Base-by-base conservation (phyloP, 2,329 filamentous ascomycete species). In the Setomelanomma holmii region DNA sequence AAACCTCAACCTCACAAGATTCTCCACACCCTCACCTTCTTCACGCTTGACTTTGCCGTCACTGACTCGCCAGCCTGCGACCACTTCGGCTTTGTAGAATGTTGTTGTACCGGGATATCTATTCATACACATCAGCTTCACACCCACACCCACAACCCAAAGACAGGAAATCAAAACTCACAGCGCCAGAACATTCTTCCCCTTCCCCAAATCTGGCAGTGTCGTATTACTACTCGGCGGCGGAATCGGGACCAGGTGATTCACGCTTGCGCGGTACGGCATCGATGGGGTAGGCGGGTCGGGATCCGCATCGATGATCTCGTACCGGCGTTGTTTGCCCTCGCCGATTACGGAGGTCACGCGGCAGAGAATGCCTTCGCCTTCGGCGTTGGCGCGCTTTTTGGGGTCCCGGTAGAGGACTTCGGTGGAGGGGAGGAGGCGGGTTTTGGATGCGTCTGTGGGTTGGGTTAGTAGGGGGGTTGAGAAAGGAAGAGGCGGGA, bases 261-360 rank as follows among this genome's bases (percentile, higher is more conserved):
- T 72, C n/a, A 81, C 78, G 11, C 71, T 76, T 34, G 79, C 79
- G 24, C 79, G 73, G 51, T 78, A 78, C 6, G 77, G 76, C 10
- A 67, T 63, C 2, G 68, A 65, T 1, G 75, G 75, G 11, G 68
- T 68, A 1, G 70, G 70, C 1, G 72, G 70, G 22, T 78, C 76
- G 1, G 76, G 75, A 48, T 82, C 80, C 10, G 76, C 73, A 57
- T 82, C 80, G 55, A 80, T 79, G 51, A 82, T 80, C 61, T 82
- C 80, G 68, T 82, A 82, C 53, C 79, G 78, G 20, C 80, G 77
- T 61, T 81, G 79, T 55, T 82, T 82, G 51, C 79, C 80, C 58
- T 82, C 80, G 51, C 80, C 80, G 21, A 81, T 81, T n/a, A 82
- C 79, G 24, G 71, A 71, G 4, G 80, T 82, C 38, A 82, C 78